Evolutionary conservation across 2,329 filamentous ascomycete genomes (phyloP).

Genomic region (Pseudogymnoascus sp.): DNA sequence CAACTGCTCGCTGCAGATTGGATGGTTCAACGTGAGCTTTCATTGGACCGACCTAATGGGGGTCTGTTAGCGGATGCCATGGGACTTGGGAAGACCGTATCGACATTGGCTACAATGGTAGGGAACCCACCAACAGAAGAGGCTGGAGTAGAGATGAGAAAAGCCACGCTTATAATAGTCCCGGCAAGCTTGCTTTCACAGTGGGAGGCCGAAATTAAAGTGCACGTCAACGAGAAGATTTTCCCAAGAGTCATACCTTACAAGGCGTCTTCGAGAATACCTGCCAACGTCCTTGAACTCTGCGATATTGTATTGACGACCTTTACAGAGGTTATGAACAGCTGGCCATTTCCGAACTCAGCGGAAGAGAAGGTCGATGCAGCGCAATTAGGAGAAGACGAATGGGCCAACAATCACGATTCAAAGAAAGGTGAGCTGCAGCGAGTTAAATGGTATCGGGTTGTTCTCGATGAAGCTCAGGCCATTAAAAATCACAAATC

Average conservation of each 20-base stretch:
- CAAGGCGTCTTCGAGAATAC: constrained; percentile 12
- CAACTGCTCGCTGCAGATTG: constrained; percentile 47
- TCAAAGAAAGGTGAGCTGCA: constrained; percentile 43
- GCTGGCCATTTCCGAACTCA: constrained; percentile 81
- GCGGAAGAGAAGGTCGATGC: constrained; percentile 90
- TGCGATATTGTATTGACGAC: constrained; percentile 24
- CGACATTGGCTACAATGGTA: constrained; percentile 33
- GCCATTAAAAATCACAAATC: constrained; percentile 43
- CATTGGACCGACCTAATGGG: constrained; percentile 34
- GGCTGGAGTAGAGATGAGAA: constrained; percentile 22
- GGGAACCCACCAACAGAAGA: constrained; percentile 35
- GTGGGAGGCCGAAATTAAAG: constrained; percentile 24
- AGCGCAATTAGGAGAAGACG: constrained; percentile 94
- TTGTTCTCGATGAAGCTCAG: constrained; percentile 53
- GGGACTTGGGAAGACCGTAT: constrained; percentile 59
- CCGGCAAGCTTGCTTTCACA: constrained; percentile 24
- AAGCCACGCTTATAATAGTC: constrained; percentile 26
- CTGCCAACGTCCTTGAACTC: constrained; percentile 14
- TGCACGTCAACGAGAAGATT: constrained; percentile 15
- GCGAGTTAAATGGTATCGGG: constrained; percentile 38
- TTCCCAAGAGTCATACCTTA: constrained; percentile 23
- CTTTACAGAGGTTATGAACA: constrained; percentile 32
- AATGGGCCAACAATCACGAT: constrained; percentile 84
- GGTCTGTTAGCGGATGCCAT: constrained; percentile 56
- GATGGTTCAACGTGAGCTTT: constrained; percentile 47